These are phyloP conservation scores for Prunus salicina DNA, from an alignment of 306 rosid species.

Conservation along the genomic window DNA sequence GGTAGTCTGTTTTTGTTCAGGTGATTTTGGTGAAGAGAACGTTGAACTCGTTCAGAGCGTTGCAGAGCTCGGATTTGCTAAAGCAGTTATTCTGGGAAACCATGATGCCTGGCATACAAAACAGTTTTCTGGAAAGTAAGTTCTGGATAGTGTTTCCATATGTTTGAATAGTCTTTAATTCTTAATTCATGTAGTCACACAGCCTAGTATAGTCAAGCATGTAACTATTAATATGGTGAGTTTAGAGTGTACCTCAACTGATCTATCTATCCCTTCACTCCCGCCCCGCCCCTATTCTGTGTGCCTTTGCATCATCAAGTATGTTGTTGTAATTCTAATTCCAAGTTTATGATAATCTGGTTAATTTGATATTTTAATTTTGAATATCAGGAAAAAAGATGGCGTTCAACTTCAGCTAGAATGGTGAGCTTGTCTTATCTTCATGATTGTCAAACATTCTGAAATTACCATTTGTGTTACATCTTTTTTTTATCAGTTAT, in stretches of 20 bases:
- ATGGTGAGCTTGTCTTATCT: slow-evolving; percentile 57
- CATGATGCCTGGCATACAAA: slow-evolving; percentile 91
- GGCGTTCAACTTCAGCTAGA: slow-evolving; percentile 90
- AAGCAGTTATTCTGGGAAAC: slow-evolving; percentile 84
- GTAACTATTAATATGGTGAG: background rate
- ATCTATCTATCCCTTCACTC: background rate
- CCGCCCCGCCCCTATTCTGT: background rate
- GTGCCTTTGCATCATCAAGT: background rate
- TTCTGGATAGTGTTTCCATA: background rate
- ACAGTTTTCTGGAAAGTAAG: slow-evolving; percentile 73
- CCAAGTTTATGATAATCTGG: slow-evolving; percentile 8
- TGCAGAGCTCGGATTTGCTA: slow-evolving; percentile 66
- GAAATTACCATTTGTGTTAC: background rate
- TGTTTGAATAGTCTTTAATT: background rate
- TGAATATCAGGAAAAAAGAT: slow-evolving; percentile 67
- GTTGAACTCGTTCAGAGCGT: slow-evolving; percentile 74
- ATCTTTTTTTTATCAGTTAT: background rate
- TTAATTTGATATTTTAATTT: slow-evolving; percentile 35
- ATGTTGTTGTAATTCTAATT: background rate
- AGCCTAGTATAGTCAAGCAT: background rate
- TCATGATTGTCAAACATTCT: slow-evolving; percentile 24
- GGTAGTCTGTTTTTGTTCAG: slow-evolving; percentile 28
- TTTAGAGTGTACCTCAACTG: background rate
- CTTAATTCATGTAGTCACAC: background rate
- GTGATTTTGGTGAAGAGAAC: slow-evolving; percentile 95